Percentiles rank a stretch among this genome's conserved stretches.
Evolutionary conservation across 805 yeast species (phyloP).

Genomic region (Kurtzmaniella fragi): DNA sequence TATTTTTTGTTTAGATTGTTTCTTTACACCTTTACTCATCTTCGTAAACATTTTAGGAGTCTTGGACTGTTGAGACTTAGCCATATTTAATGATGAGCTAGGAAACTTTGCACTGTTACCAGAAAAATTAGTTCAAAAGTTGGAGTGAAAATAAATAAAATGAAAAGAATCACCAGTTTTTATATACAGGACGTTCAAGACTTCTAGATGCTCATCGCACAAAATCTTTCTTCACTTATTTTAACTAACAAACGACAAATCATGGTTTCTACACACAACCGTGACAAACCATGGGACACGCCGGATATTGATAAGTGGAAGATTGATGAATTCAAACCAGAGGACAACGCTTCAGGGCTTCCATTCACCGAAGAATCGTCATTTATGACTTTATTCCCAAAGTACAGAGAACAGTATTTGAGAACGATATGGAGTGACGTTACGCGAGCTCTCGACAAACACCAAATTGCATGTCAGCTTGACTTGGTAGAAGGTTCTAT

Average conservation of each 20-base stretch:
- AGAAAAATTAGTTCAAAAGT: too few species aligned
- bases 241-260: constrained; percentile 4
- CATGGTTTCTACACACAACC: constrained; percentile 91
- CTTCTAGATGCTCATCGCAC: too few species aligned
- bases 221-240: too few species aligned
- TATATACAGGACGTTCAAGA: too few species aligned
- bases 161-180: too few species aligned
- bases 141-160: too few species aligned
- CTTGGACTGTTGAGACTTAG: background rate
- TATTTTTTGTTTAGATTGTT: constrained; percentile 8
- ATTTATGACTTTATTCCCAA: constrained; percentile 92
- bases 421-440: constrained; percentile 93
- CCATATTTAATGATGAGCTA: background rate
- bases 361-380: constrained; percentile 95
- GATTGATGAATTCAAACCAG: constrained; percentile 81
- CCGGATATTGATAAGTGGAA: constrained; percentile 93
- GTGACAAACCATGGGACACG: constrained; percentile 98
- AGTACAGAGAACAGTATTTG: constrained; percentile 88
- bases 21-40: background rate
- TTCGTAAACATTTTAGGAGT: constrained; percentile 10
- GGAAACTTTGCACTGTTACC: too few species aligned
- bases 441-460: constrained; percentile 67
- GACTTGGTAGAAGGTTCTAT: constrained; percentile 95
- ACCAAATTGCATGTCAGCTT: constrained; percentile 75
- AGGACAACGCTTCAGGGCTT: constrained; percentile 79